Conservation (phyloP, 2,329 filamentous ascomycete genomes). For the Fusarium sp. region DNA sequence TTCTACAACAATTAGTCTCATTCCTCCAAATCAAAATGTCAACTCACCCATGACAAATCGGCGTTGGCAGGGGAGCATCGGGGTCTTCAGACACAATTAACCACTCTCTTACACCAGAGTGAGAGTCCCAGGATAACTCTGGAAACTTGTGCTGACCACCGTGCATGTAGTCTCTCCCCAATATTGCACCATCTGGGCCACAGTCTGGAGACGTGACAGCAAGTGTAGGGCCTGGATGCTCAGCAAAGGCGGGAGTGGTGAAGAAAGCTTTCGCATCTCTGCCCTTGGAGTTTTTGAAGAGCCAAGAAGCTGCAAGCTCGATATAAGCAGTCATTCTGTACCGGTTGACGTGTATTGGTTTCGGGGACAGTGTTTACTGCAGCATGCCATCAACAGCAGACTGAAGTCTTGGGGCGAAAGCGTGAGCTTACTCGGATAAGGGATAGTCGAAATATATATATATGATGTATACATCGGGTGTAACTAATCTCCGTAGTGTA, state of each 20-base stretch:
- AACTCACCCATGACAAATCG: conserved; percentile 58
- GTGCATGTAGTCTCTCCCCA: conserved; percentile 52
- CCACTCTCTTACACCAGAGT: conserved; percentile 55
- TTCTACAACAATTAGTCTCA: conserved; percentile 6
- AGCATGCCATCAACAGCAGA: neutral
- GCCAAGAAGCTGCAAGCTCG: conserved; percentile 52
- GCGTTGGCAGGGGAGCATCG: conserved; percentile 56
- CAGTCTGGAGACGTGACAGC: conserved; percentile 53
- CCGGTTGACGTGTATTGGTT: neutral
- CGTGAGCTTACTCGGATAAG: neutral
- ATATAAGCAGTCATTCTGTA: conserved; percentile 45
- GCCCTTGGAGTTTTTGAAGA: conserved; percentile 52
- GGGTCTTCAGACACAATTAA: conserved; percentile 59
- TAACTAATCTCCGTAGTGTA: neutral
- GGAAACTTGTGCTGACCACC: conserved; percentile 55
- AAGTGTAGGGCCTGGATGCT: conserved; percentile 50
- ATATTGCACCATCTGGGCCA: conserved; percentile 49
- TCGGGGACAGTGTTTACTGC: neutral
- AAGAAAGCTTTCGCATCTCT: conserved; percentile 53
- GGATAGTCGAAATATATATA: neutral
- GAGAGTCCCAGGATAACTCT: conserved; percentile 52
- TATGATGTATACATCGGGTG: neutral
- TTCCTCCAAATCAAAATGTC: too few species aligned
- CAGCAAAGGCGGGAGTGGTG: conserved; percentile 49
- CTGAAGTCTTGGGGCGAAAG: neutral